A percentile compares a stretch with the other conserved stretches of the same genome.
phyloP scores from a whole-genome alignment of 768 basidiomycete genomes.

The Chlorophyllum brunneum region DNA sequence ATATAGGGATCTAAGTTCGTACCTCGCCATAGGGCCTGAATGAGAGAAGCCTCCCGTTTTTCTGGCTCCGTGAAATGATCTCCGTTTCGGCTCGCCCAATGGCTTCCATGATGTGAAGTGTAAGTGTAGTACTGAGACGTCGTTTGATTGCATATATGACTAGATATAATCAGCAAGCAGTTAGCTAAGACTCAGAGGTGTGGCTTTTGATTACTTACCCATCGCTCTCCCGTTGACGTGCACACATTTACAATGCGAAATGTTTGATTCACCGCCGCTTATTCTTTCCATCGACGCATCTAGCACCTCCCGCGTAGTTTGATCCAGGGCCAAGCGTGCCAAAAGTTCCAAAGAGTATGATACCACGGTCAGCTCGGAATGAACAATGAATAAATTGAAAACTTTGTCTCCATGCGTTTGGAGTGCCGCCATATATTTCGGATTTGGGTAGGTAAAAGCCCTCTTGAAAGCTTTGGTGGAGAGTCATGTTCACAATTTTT shows the following conservation, averaged over 20 bases:
- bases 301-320: constrained; percentile 41
- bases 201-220: constrained; percentile 35
- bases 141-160: constrained; percentile 70
- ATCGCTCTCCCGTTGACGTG: constrained; percentile 50
- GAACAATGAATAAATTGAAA: constrained; percentile 68
- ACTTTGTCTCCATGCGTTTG: constrained; percentile 35
- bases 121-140: constrained; percentile 49
- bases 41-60: constrained; percentile 26
- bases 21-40: constrained; percentile 71
- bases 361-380: constrained; percentile 50
- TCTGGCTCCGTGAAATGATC: constrained; percentile 31
- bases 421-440: constrained; percentile 54
- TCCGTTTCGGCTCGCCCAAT: constrained; percentile 34
- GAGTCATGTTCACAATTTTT: background rate
- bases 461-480: constrained; percentile 47
- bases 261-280: constrained; percentile 45
- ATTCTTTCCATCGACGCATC: constrained; percentile 61
- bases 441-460: constrained; percentile 47
- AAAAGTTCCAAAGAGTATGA: constrained; percentile 74
- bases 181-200: background rate
- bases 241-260: constrained; percentile 61
- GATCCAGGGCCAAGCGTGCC: constrained; percentile 51
- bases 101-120: constrained; percentile 59
- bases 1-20: constrained; percentile 17
- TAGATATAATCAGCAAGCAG: constrained; percentile 20